Percentiles rank a stretch among this genome's conserved stretches.
phyloP scores from a whole-genome alignment of 2,329 filamentous ascomycete species.

The Colletotrichum echinochloae region DNA sequence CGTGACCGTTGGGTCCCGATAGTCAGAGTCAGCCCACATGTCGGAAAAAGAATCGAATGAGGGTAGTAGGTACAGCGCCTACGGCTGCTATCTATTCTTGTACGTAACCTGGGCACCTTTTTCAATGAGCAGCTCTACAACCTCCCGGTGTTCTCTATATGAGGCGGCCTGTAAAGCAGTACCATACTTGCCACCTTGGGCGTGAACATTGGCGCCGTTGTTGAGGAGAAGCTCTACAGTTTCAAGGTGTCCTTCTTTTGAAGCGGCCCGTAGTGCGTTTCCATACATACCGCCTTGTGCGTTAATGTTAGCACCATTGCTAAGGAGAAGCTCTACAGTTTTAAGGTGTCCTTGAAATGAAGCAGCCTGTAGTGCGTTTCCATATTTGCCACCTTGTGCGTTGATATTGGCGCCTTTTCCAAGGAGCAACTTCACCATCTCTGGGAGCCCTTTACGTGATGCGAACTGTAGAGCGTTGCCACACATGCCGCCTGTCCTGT shows the following conservation, averaged over 20 bases:
- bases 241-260: not conserved
- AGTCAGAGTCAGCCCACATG: conserved; percentile 13
- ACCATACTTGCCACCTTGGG: not conserved
- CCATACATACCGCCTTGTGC: not conserved
- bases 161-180: not conserved
- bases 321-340: too few species aligned
- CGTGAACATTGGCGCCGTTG: not conserved
- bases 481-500: not conserved
- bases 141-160: not conserved
- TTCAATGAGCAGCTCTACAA: not conserved
- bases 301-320: too few species aligned
- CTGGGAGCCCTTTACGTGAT: not conserved
- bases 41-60: not conserved
- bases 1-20: not conserved
- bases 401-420: too few species aligned
- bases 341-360: not conserved
- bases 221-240: not conserved
- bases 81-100: not conserved
- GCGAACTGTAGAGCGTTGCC: not conserved
- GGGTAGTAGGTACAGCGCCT: not conserved
- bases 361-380: not conserved
- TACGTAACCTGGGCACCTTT: not conserved
- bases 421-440: not conserved
- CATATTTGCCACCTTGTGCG: not conserved
- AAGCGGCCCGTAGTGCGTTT: not conserved